These are phyloP conservation scores for Bromus sterilis DNA, from an alignment of 176 grass and related monocot species.

Conservation along the genomic window DNA sequence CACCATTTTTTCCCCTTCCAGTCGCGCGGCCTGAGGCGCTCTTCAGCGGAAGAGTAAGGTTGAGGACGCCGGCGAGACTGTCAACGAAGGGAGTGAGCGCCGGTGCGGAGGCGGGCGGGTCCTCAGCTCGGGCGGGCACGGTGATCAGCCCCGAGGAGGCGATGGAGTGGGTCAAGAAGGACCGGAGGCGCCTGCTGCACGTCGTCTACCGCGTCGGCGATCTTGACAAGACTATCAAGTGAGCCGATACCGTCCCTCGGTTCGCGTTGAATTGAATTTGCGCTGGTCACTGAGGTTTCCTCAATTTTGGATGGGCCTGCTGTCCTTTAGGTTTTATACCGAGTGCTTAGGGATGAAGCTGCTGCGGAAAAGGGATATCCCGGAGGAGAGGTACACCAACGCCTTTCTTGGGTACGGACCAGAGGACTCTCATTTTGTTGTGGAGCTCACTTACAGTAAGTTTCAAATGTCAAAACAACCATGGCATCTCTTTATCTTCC, in stretches of 20 bases:
- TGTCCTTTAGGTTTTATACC: constrained; percentile 65
- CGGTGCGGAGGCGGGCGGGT: constrained; percentile 16
- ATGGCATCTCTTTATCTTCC: neutral
- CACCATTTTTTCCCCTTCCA: constrained; percentile 9
- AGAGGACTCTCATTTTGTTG: constrained; percentile 84
- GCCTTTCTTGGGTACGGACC: constrained; percentile 89
- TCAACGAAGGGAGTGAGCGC: constrained; percentile 32
- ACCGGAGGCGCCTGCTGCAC: constrained; percentile 72
- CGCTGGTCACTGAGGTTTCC: neutral
- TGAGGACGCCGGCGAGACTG: constrained; percentile 30
- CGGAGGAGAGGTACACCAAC: constrained; percentile 93
- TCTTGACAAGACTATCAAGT: constrained; percentile 95
- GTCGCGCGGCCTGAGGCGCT: constrained; percentile 36
- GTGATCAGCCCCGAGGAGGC: constrained; percentile 49
- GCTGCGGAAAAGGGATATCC: constrained; percentile 74
- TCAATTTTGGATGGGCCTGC: neutral
- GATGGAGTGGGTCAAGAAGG: constrained; percentile 73
- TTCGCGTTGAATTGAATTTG: neutral
- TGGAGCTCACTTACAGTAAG: constrained; percentile 96
- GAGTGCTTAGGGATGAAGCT: constrained; percentile 95
- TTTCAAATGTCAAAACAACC: neutral
- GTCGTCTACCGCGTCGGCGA: constrained; percentile 90
- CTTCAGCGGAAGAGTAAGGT: constrained; percentile 17
- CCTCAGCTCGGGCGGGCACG: constrained; percentile 28
- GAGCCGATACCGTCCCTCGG: neutral